phyloP scores from a whole-genome alignment of 352 stramenopile species.

The Pythium dissimile region DNA sequence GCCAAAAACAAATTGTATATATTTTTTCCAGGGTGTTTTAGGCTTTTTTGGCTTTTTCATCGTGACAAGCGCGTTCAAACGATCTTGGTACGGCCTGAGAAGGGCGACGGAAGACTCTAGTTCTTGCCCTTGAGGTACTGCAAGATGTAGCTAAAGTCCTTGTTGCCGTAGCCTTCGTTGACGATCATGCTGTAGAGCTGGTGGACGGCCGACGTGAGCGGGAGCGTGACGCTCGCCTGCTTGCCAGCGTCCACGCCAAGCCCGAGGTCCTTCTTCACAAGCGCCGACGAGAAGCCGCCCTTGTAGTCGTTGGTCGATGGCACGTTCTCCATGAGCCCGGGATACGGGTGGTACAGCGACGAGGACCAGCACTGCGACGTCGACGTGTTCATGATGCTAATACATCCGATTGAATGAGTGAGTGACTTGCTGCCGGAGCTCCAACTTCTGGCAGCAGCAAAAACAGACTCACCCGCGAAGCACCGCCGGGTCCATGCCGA shows the following conservation, averaged over 20 bases:
- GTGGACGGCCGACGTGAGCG: slow-evolving; percentile 69
- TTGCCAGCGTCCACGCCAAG: slow-evolving; percentile 92
- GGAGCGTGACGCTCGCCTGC: slow-evolving; percentile 69
- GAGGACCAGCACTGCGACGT: slow-evolving; percentile 96
- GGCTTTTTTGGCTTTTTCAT: not conserved
- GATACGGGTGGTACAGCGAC: slow-evolving; percentile 94
- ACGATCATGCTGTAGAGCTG: slow-evolving; percentile 87
- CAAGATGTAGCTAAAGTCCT: slow-evolving; percentile 86
- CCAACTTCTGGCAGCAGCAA: not conserved
- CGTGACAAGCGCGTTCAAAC: not conserved
- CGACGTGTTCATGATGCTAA: slow-evolving; percentile 95
- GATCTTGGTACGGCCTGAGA: not conserved
- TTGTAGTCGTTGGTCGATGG: slow-evolving; percentile 88
- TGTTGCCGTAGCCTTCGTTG: slow-evolving; percentile 62
- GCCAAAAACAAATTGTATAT: slow-evolving; percentile 9
- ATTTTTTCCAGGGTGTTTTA: not conserved
- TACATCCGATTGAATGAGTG: too few relatives aligned
- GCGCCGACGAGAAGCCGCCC: slow-evolving; percentile 84
- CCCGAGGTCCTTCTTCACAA: slow-evolving; percentile 97
- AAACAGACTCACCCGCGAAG: slow-evolving; percentile 62
- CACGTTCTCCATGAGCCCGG: slow-evolving; percentile 88
- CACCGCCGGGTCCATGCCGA: slow-evolving; percentile 94
- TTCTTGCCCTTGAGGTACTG: slow-evolving; percentile 80
- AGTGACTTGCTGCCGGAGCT: too few relatives aligned
- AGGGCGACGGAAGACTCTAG: slow-evolving; percentile 1